These are phyloP conservation scores for Nicotiana sylvestris DNA, from an alignment of 257 asterid genomes.

Conservation along the genomic window DNA sequence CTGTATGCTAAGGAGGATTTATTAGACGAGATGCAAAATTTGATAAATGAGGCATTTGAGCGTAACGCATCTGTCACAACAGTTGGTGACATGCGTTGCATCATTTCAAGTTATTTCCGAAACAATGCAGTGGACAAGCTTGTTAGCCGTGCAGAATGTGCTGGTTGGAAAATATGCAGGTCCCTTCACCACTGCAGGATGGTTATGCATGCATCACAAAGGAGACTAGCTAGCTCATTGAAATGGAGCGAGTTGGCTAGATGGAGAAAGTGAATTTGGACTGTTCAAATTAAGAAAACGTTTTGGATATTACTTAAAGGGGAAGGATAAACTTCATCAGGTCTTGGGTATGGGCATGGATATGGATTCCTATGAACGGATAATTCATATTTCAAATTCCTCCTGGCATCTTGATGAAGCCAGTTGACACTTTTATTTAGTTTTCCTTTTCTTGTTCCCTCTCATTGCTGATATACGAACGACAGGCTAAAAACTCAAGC, in stretches of 20 bases:
- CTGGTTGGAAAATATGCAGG: conserved; percentile 74
- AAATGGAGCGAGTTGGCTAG: conserved; percentile 79
- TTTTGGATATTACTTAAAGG: conserved; percentile 50
- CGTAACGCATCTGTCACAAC: conserved; percentile 39
- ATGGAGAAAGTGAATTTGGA: conserved; percentile 56
- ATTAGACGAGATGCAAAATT: conserved; percentile 63
- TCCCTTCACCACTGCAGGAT: conserved; percentile 80
- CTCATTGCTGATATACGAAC: background rate
- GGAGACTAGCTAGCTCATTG: conserved; percentile 40
- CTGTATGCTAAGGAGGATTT: conserved; percentile 67
- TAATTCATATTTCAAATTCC: background rate
- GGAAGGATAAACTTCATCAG: conserved; percentile 51
- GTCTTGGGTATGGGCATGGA: conserved; percentile 57
- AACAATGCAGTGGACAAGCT: conserved; percentile 69
- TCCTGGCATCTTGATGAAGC: background rate
- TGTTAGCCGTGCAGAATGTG: conserved; percentile 49
- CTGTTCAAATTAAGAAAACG: conserved; percentile 40
- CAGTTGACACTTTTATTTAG: background rate
- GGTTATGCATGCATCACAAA: conserved; percentile 66
- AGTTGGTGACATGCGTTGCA: conserved; percentile 41
- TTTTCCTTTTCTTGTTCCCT: background rate
- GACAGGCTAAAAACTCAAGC: background rate
- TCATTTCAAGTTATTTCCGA: conserved; percentile 65
- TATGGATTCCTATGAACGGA: conserved; percentile 28
- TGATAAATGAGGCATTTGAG: conserved; percentile 54